These are phyloP conservation scores for Myriosclerotinia scirpicola DNA, from an alignment of 2,329 filamentous ascomycete species.

Conservation along the genomic window DNA sequence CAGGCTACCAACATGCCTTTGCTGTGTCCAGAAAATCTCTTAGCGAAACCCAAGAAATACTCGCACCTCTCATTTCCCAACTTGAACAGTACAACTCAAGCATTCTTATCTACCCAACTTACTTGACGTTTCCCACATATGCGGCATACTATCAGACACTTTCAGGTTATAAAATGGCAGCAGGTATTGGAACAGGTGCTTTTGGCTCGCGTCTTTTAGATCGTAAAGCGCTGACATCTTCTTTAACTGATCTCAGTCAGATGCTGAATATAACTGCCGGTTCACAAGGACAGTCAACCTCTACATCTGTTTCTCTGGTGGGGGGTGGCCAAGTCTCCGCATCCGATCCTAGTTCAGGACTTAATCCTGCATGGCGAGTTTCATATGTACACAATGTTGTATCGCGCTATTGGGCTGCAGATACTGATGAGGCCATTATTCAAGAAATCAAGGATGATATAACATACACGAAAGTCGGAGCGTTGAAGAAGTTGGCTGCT, in stretches of 20 bases:
- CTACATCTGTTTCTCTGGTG: constrained; percentile 38
- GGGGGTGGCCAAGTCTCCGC: constrained; percentile 40
- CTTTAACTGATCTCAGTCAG: constrained; percentile 27
- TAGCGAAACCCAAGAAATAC: constrained; percentile 30
- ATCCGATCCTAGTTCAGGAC: constrained; percentile 34
- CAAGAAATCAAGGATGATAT: constrained; percentile 20
- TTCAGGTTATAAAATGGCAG: constrained; percentile 30
- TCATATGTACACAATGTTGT: constrained; percentile 31
- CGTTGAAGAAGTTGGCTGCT: constrained; percentile 43
- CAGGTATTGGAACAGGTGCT: constrained; percentile 28
- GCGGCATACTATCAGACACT: constrained; percentile 39
- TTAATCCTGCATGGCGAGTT: constrained; percentile 39
- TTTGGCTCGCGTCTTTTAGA: constrained; percentile 40
- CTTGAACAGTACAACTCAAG: constrained; percentile 18
- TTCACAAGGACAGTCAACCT: constrained; percentile 30
- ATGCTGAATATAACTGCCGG: constrained; percentile 38
- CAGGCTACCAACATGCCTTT: constrained; percentile 39
- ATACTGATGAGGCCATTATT: background rate
- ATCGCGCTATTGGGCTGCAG: constrained; percentile 21
- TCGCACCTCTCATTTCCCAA: constrained; percentile 17
- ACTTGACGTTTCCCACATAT: constrained; percentile 35
- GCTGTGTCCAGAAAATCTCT: constrained; percentile 38
- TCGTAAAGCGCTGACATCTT: constrained; percentile 30
- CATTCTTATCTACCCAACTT: constrained; percentile 25
- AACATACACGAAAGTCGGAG: constrained; percentile 29